Percentiles rank a stretch among this genome's conserved stretches.
Evolutionary conservation across 768 basidiomycete genomes (phyloP).

Genomic region (Mycena pura): DNA sequence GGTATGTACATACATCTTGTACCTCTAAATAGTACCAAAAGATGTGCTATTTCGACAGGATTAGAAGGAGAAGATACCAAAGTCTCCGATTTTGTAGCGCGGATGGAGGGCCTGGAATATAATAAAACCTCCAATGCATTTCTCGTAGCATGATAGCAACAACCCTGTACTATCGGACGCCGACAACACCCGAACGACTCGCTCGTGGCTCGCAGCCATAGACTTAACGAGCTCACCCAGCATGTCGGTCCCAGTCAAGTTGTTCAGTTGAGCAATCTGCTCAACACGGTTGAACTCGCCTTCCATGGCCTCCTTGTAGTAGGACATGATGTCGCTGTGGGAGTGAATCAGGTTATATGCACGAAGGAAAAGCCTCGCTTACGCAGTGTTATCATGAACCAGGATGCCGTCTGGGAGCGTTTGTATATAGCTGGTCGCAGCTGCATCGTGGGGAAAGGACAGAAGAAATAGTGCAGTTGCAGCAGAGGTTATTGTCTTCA

Average conservation of each 20-base stretch:
- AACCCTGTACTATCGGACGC: slow-evolving; percentile 5
- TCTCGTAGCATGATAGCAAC: slow-evolving; percentile 7
- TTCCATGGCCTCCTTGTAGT: slow-evolving; percentile 23
- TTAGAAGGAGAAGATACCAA: slow-evolving; percentile 7
- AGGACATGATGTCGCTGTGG: slow-evolving; percentile 23
- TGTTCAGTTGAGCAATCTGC: slow-evolving; percentile 10
- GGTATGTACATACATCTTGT: too few relatives aligned
- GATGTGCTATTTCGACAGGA: too few relatives aligned
- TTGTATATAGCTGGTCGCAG: slow-evolving; percentile 3
- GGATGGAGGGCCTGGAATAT: slow-evolving; percentile 21
- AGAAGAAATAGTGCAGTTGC: slow-evolving; percentile 9
- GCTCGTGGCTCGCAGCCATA: slow-evolving; percentile 4
- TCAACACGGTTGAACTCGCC: slow-evolving; percentile 24
- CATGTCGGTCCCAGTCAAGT: slow-evolving; percentile 9
- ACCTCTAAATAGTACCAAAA: too few relatives aligned
- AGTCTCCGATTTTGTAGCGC: slow-evolving; percentile 19
- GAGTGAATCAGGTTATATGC: neutral
- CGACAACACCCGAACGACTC: slow-evolving; percentile 3
- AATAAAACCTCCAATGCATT: slow-evolving; percentile 7
- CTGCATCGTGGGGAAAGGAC: slow-evolving; percentile 2
- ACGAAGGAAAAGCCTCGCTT: too few relatives aligned
- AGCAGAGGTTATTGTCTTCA: slow-evolving; percentile 17
- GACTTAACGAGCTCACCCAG: slow-evolving; percentile 13
- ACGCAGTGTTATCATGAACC: slow-evolving; percentile 14
- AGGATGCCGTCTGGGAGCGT: slow-evolving; percentile 13